A percentile compares a stretch with the other conserved stretches of the same genome.
Evolutionary conservation across 352 stramenopile genomes (phyloP).

Genomic region (Phytopythium ostracodes): DNA sequence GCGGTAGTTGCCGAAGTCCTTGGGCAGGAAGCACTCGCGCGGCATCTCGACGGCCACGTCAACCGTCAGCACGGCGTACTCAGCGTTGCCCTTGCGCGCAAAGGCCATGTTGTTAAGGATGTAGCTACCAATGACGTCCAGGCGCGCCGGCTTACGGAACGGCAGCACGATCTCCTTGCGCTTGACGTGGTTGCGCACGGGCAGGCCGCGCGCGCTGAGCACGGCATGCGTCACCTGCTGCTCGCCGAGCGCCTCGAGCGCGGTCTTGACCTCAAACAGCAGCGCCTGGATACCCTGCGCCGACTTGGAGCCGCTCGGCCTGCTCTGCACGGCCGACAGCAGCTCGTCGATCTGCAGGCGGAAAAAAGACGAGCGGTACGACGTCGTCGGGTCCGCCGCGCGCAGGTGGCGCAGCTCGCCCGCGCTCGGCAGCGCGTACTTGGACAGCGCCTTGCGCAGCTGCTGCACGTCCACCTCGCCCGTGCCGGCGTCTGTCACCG

Average conservation of each 20-base stretch:
- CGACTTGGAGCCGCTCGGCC: constrained; percentile 38
- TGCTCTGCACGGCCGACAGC: constrained; percentile 60
- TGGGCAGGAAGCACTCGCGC: constrained; percentile 71
- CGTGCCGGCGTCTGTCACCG: constrained; percentile 1
- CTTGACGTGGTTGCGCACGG: constrained; percentile 68
- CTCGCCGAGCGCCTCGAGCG: constrained; percentile 51
- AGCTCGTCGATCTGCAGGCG: constrained; percentile 85
- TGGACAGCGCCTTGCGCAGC: constrained; percentile 73
- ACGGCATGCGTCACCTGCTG: constrained; percentile 77
- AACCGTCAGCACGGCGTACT: constrained; percentile 62
- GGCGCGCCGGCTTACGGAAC: constrained; percentile 63
- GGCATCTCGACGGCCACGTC: constrained; percentile 87
- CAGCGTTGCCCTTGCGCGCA: constrained; percentile 35
- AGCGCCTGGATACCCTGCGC: constrained; percentile 51
- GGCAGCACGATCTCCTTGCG: constrained; percentile 85
- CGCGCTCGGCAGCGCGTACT: constrained; percentile 88
- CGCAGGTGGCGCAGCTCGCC: constrained; percentile 79
- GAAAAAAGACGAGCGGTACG: constrained; percentile 82
- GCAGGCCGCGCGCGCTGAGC: constrained; percentile 49
- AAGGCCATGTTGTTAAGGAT: constrained; percentile 82
- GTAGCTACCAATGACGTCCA: constrained; percentile 88
- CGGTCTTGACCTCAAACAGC: constrained; percentile 81
- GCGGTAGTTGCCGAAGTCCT: constrained; percentile 88
- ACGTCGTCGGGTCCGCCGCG: constrained; percentile 65
- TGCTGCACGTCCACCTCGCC: constrained; percentile 38